phyloP scores from a whole-genome alignment of 2,329 filamentous ascomycete species.

The Stemphylium lycopersici region DNA sequence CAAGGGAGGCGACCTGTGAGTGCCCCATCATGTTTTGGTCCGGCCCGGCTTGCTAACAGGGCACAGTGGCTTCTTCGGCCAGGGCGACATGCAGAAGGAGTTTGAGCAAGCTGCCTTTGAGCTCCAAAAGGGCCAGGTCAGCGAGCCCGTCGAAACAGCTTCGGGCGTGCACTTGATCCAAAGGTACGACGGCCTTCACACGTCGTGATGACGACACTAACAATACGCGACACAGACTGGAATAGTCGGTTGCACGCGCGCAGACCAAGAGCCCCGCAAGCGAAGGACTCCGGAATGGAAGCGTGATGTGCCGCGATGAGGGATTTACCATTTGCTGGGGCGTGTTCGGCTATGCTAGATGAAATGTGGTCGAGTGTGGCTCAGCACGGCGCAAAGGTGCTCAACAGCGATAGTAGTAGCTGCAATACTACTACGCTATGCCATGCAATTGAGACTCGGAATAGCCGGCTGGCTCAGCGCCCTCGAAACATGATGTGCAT shows the following conservation, averaged over 20 bases:
- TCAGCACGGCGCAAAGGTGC: constrained; percentile 13
- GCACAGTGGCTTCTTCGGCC: constrained; percentile 80
- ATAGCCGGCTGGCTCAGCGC: constrained; percentile 21
- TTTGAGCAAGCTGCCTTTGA: constrained; percentile 96
- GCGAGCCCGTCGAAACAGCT: constrained; percentile 85
- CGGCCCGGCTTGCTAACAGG: neutral
- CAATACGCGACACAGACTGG: constrained; percentile 25
- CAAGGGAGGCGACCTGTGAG: constrained; percentile 86
- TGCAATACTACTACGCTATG: constrained; percentile 12
- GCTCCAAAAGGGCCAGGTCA: constrained; percentile 86
- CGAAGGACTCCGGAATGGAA: neutral
- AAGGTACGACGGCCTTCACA: constrained; percentile 59
- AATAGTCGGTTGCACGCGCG: constrained; percentile 15
- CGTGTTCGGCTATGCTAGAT: constrained; percentile 9
- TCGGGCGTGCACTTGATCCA: constrained; percentile 96
- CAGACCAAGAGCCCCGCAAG: neutral
- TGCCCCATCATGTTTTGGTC: constrained; percentile 24
- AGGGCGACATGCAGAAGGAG: constrained; percentile 97
- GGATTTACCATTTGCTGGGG: constrained; percentile 19
- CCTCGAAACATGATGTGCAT: constrained; percentile 23
- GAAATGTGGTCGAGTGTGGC: constrained; percentile 13
- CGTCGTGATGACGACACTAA: constrained; percentile 16
- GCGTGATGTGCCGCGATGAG: constrained; percentile 13
- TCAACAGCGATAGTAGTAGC: constrained; percentile 15
- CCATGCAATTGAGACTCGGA: constrained; percentile 15